These are phyloP conservation scores for Aspergillus proliferans DNA, from an alignment of 2,329 filamentous ascomycete species.

Conservation along the genomic window DNA sequence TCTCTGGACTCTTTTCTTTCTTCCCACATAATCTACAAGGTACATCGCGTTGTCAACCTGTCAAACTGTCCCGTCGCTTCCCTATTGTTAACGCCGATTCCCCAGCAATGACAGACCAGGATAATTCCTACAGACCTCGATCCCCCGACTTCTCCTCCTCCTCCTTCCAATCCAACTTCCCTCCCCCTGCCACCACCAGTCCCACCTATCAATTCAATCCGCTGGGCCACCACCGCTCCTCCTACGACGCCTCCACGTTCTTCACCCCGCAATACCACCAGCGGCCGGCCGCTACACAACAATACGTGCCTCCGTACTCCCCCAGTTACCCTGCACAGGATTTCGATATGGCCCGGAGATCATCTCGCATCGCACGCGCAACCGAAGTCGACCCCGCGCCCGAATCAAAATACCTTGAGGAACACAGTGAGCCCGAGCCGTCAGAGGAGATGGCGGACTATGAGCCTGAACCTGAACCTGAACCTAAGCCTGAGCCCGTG, in stretches of 20 bases:
- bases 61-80: neutral
- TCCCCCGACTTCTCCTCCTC: slow-evolving; percentile 49
- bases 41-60: neutral
- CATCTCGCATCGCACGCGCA: slow-evolving; percentile 29
- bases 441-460: slow-evolving; percentile 1
- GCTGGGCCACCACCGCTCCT: slow-evolving; percentile 34
- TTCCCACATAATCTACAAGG: neutral
- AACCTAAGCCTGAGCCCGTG: slow-evolving; percentile 1
- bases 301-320: slow-evolving; percentile 29
- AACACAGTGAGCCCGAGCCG: slow-evolving; percentile 3
- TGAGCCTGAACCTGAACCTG: slow-evolving; percentile 1
- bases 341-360: slow-evolving; percentile 39
- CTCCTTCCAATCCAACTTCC: slow-evolving; percentile 39
- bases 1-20: neutral
- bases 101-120: slow-evolving; percentile 39
- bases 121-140: slow-evolving; percentile 42
- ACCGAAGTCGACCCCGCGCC: slow-evolving; percentile 23
- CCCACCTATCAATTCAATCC: slow-evolving; percentile 28
- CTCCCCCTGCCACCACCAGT: slow-evolving; percentile 25
- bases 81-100: slow-evolving; percentile 10
- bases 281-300: slow-evolving; percentile 24
- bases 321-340: slow-evolving; percentile 6
- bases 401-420: slow-evolving; percentile 17
- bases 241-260: slow-evolving; percentile 43
- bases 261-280: slow-evolving; percentile 36